Conservation (phyloP, 441 rosid genomes). For the Euphorbia corollata region DNA sequence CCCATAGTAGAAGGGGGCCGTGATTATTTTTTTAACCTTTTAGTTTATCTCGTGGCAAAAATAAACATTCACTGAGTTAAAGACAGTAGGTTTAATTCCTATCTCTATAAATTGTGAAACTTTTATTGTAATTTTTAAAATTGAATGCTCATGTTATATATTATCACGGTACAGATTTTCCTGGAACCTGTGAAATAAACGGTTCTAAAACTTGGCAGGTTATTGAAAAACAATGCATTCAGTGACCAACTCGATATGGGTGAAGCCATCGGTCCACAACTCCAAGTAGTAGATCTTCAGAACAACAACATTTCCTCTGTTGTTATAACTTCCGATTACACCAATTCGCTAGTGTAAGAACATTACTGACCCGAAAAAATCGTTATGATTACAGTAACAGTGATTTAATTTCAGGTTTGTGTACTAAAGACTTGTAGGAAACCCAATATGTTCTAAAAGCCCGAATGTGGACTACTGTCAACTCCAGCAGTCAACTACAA, state of each 20-base stretch:
- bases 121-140: too few species aligned
- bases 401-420: conserved; percentile 19
- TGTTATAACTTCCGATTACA: conserved; percentile 54
- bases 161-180: background rate
- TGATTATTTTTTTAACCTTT: too few species aligned
- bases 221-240: conserved; percentile 59
- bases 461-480: conserved; percentile 72
- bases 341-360: conserved; percentile 54
- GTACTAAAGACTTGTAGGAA: conserved; percentile 62
- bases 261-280: conserved; percentile 47
- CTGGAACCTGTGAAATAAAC: conserved; percentile 11
- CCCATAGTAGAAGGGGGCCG: too few species aligned
- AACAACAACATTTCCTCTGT: conserved; percentile 65
- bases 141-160: too few species aligned
- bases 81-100: too few species aligned
- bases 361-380: background rate
- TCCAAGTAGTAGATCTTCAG: conserved; percentile 71
- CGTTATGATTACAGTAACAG: background rate
- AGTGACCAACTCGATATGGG: conserved; percentile 64
- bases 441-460: conserved; percentile 73
- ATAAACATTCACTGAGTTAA: too few species aligned
- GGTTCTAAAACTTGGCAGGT: conserved; percentile 38
- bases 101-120: too few species aligned
- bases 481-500: conserved; percentile 40
- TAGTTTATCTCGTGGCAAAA: too few species aligned